Evolutionary conservation across 208 protist genomes (phyloP).

Genomic region (Trypanosoma grayi): DNA sequence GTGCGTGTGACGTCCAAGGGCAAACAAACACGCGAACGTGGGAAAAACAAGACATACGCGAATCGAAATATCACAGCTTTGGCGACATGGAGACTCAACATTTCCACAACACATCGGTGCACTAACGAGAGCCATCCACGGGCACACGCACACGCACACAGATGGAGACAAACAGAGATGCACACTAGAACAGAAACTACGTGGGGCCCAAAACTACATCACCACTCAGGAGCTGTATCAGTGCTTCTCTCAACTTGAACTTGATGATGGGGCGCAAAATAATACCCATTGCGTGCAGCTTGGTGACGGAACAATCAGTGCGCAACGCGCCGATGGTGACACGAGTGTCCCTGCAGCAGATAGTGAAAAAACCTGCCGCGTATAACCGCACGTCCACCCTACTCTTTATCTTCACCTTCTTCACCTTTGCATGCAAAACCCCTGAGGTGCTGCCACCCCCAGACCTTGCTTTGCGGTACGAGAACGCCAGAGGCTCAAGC

Average conservation of each 20-base stretch:
- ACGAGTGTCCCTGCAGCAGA: conserved; percentile 17
- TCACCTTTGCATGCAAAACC: conserved; percentile 18
- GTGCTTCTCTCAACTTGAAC: conserved; percentile 14
- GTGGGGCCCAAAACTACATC: conserved; percentile 1
- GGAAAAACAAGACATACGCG: no score
- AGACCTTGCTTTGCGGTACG: conserved; percentile 22
- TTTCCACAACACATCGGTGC: neutral
- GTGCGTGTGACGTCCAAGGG: no score
- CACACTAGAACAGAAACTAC: neutral
- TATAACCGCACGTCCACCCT: conserved; percentile 11
- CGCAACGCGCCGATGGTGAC: conserved; percentile 29
- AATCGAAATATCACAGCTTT: no score
- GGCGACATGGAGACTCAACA: no score
- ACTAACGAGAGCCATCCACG: neutral
- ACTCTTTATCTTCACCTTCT: conserved; percentile 22
- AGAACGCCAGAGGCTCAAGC: conserved; percentile 49
- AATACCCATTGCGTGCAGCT: conserved; percentile 40
- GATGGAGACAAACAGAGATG: neutral
- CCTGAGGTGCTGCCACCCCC: conserved; percentile 1
- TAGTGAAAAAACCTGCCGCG: conserved; percentile 11
- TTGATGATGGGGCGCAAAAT: conserved; percentile 52
- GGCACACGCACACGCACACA: neutral
- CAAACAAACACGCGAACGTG: no score
- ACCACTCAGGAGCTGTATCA: neutral
- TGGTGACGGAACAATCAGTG: conserved; percentile 36